Evolutionary conservation across 129 eudicot genomes (phyloP), one percentile per base, ranked within the genome.

Genomic region (Pulicaria dysenterica): DNA sequence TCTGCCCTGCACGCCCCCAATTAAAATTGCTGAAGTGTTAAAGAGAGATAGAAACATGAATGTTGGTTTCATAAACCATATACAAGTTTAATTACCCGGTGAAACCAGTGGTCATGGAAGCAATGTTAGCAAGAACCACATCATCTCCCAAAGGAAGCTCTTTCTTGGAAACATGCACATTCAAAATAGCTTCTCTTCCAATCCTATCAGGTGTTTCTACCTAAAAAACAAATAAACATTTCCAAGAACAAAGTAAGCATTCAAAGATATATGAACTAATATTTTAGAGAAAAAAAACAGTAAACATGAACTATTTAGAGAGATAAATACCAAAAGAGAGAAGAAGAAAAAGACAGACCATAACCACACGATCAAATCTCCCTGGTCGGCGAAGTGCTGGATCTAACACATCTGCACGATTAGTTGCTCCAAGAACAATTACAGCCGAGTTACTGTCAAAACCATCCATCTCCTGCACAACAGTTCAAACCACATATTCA

Each of bases 371-470:
- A 73, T 95, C 99, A 81, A 95, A 95, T 83, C 99, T 88, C 72
- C 99, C 99, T 0, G 99, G 99, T 53, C 99, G 86, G 50, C 99
- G 96, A 73, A 95, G 99, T 69, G 99, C 99, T 31, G 99, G 99
- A 69, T 95, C 99, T 75, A 95, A 74, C 41, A 95, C 99, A 82
- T 95, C 99, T 37, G 97, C 83, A 57, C 99, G 90, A 69, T 95
- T 95, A 38, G 99, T 95, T 66, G 99, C 99, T 59, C 97, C 99
- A 76, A 95, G 97, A 74, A 95, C 99, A 48, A 95, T 95, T 38
- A 95, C 99, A 56, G 99, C 97, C 13, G 99, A 91, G 66, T 86
- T 95, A 86, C 97, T 95, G 72, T 95, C 99, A 78, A 95, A 95
- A 66, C 99, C 99, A 86, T 95, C 99, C 99, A 95, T 95, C 75